Percentiles rank a stretch among this genome's conserved stretches.
Evolutionary conservation across 441 rosid species (phyloP).

Genomic region (Gossypium schwendimanii): DNA sequence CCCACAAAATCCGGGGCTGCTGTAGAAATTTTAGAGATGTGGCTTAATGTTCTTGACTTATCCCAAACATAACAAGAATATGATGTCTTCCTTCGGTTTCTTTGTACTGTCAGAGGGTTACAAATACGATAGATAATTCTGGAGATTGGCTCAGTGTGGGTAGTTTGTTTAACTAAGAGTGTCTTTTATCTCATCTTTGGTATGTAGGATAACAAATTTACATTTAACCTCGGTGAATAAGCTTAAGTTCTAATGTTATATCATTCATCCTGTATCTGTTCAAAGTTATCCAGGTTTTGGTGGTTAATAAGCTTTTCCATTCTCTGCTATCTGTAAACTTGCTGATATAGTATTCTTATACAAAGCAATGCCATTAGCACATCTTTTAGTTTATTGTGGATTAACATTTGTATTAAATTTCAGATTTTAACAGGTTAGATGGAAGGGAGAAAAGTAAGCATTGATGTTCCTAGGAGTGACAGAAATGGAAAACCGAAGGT

Average conservation of each 20-base stretch:
- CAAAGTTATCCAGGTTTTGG: neutral
- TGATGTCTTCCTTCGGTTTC: neutral
- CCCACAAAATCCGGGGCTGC: too few species aligned
- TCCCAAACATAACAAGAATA: neutral
- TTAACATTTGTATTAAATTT: constrained; percentile 10
- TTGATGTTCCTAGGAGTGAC: constrained; percentile 19
- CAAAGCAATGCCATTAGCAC: neutral
- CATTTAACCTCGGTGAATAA: neutral
- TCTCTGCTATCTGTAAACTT: neutral
- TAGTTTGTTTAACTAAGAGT: neutral
- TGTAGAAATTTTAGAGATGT: too few species aligned
- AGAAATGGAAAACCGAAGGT: constrained; percentile 31
- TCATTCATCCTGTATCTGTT: neutral
- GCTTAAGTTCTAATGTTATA: neutral
- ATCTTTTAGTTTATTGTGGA: neutral
- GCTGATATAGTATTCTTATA: neutral
- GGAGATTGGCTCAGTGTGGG: neutral
- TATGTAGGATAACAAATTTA: neutral
- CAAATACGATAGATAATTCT: neutral
- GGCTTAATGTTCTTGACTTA: neutral
- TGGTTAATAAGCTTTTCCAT: neutral
- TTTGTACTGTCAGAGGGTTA: neutral
- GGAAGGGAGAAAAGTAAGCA: constrained; percentile 16
- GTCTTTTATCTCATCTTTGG: neutral
- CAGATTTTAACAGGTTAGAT: constrained; percentile 31